Conservation (phyloP, 2,329 filamentous ascomycete genomes). For the Parafenestella ontariensis region DNA sequence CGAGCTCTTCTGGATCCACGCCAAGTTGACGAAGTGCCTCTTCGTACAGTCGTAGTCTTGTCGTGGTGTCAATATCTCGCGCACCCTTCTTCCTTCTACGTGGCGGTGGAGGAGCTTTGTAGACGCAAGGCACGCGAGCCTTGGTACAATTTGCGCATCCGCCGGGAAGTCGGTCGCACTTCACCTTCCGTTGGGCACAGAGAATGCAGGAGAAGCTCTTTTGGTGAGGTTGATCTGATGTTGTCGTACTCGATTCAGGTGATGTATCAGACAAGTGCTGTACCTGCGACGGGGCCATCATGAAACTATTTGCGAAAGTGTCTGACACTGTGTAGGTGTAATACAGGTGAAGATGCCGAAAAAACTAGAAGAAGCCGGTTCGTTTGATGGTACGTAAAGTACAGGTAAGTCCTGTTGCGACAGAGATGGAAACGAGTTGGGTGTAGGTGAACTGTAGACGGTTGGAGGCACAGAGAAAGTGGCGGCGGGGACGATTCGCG, state of each 20-base stretch:
- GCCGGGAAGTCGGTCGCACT: constrained; percentile 37
- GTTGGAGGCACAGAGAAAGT: neutral
- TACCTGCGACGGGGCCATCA: neutral
- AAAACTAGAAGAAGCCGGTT: neutral
- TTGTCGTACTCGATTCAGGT: constrained; percentile 1
- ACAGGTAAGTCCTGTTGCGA: neutral
- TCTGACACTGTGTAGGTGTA: neutral
- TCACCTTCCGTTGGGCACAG: constrained; percentile 45
- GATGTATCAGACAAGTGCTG: neutral
- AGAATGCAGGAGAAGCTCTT: constrained; percentile 45
- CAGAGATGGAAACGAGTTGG: neutral
- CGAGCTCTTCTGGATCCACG: constrained; percentile 33
- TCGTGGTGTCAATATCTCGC: constrained; percentile 31
- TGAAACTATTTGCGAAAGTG: neutral
- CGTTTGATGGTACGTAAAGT: neutral
- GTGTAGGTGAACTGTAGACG: neutral
- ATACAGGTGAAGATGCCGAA: neutral
- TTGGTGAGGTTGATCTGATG: constrained; percentile 11
- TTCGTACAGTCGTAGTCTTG: constrained; percentile 40
- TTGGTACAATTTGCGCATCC: constrained; percentile 43
- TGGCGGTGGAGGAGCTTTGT: constrained; percentile 42
- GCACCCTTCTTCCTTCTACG: constrained; percentile 35
- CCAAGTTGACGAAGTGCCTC: constrained; percentile 36
- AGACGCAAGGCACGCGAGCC: constrained; percentile 39
- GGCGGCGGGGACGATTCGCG: no score